Conservation (phyloP, 495 filamentous ascomycete species). For the Corynascus novoguineensis region DNA sequence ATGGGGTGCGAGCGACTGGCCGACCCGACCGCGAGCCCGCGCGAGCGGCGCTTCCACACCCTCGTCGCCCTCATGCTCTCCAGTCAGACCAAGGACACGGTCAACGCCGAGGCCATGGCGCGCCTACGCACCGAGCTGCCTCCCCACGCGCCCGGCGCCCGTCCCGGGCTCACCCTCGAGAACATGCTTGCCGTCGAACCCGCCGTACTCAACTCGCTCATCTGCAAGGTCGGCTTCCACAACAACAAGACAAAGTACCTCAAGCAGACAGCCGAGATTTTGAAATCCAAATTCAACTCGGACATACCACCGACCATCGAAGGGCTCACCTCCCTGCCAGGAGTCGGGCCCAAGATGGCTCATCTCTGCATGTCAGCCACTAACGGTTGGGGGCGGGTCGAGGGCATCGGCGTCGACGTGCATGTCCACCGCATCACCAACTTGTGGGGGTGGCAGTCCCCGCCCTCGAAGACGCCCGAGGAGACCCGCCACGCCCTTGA, state of each 20-base stretch:
- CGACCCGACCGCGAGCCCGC: slow-evolving; percentile 42
- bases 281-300: slow-evolving; percentile 59
- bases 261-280: slow-evolving; percentile 66
- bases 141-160: slow-evolving; percentile 32
- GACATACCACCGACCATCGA: slow-evolving; percentile 83
- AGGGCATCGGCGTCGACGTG: slow-evolving; percentile 63
- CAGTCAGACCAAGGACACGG: slow-evolving; percentile 92
- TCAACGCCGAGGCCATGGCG: slow-evolving; percentile 79
- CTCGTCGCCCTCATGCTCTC: slow-evolving; percentile 93
- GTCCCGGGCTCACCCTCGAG: slow-evolving; percentile 60
- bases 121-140: slow-evolving; percentile 70
- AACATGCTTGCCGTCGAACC: slow-evolving; percentile 73
- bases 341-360: slow-evolving; percentile 97
- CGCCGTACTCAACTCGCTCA: slow-evolving; percentile 67
- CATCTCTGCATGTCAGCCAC: slow-evolving; percentile 72
- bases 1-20: slow-evolving; percentile 92
- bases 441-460: slow-evolving; percentile 80
- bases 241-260: slow-evolving; percentile 91
- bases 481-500: slow-evolving; percentile 74
- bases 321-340: slow-evolving; percentile 74
- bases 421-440: slow-evolving; percentile 87
- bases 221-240: slow-evolving; percentile 84
- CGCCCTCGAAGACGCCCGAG: slow-evolving; percentile 72
- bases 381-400: slow-evolving; percentile 51
- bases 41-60: slow-evolving; percentile 82